Conservation (phyloP, 768 basidiomycete genomes). For the Tremella mesenterica region DNA sequence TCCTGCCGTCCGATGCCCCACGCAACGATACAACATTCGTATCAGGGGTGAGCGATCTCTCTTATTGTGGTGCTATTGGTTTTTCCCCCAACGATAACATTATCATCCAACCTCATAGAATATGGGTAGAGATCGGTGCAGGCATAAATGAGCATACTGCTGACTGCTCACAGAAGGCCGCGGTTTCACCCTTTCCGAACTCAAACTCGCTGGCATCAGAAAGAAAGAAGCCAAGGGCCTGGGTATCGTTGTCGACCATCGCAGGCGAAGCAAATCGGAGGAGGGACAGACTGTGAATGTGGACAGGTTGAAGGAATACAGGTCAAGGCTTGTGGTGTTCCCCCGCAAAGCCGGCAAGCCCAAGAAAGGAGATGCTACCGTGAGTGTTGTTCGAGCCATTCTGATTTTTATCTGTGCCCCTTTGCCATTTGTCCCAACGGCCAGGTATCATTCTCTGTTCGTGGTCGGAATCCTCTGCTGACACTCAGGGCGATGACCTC, state of each 20-base stretch:
- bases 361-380: conserved; percentile 89
- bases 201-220: conserved; percentile 91
- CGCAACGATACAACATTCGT: conserved; percentile 96
- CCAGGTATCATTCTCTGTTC: background rate
- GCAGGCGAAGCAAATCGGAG: conserved; percentile 90
- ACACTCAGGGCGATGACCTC: conserved; percentile 68
- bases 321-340: conserved; percentile 86
- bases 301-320: conserved; percentile 87
- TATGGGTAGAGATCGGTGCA: background rate
- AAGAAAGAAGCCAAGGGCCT: conserved; percentile 86
- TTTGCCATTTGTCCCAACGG: background rate
- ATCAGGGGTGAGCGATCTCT: conserved; percentile 58
- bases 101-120: background rate
- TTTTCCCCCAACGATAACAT: too few relatives aligned
- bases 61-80: too few relatives aligned
- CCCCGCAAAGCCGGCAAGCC: conserved; percentile 89
- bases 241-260: conserved; percentile 93
- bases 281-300: conserved; percentile 95
- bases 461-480: background rate
- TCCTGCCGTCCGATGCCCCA: conserved; percentile 92
- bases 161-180: conserved; percentile 53
- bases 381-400: conserved; percentile 47
- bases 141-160: background rate
- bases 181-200: conserved; percentile 87
- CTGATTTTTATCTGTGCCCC: background rate